phyloP scores from a whole-genome alignment of 495 filamentous ascomycete species.

The Tuber microsphaerosporum region DNA sequence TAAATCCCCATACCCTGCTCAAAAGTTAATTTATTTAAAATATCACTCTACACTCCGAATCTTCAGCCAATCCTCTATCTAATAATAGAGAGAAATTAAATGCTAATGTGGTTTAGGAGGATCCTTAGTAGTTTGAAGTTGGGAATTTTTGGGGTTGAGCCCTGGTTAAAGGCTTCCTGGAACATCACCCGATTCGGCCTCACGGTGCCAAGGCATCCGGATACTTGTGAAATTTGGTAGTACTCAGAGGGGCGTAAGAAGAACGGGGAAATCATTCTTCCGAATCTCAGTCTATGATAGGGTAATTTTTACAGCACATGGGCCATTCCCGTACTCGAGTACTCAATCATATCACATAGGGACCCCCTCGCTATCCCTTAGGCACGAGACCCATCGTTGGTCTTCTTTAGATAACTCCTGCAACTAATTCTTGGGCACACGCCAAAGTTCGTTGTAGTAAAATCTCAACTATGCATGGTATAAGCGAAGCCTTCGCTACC shows the following conservation, averaged over 20 bases:
- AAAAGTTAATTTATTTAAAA: no score
- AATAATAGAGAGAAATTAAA: no score
- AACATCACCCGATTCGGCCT: no score
- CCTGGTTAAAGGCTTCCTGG: no score
- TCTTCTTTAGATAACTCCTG: not conserved
- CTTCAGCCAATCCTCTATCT: no score
- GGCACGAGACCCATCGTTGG: not conserved
- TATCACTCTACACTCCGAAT: no score
- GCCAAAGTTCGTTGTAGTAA: not conserved
- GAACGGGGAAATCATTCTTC: not conserved
- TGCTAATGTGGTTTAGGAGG: no score
- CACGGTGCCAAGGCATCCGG: no score
- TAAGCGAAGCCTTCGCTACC: not conserved
- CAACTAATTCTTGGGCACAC: not conserved
- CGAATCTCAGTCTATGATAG: not conserved
- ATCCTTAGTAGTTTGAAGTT: no score
- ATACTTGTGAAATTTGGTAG: no score
- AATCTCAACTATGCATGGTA: not conserved
- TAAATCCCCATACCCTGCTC: no score
- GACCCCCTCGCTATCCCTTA: not conserved
- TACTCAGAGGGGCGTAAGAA: not conserved
- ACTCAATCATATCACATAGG: not conserved
- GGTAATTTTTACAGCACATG: not conserved
- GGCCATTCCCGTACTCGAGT: not conserved
- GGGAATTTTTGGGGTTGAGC: no score